Conservation (phyloP, 2,329 filamentous ascomycete genomes). For the Metarhizium humberi region DNA sequence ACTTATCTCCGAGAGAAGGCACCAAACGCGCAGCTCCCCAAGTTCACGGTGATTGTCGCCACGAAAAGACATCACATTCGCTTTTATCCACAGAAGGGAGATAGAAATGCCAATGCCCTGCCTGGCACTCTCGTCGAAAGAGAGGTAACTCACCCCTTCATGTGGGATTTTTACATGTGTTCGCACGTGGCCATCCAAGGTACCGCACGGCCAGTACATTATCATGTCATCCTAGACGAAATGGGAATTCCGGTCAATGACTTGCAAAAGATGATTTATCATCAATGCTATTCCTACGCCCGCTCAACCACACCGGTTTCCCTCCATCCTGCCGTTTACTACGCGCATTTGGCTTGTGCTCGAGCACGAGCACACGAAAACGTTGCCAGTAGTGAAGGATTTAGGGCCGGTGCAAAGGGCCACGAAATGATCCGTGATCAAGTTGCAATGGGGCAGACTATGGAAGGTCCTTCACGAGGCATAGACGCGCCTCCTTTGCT, state of each 20-base stretch:
- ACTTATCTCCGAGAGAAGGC: conserved; percentile 36
- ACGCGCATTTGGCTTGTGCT: conserved; percentile 80
- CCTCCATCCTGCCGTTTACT: conserved; percentile 83
- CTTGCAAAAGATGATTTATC: conserved; percentile 83
- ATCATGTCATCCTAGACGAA: conserved; percentile 83
- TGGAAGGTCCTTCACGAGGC: conserved; percentile 12
- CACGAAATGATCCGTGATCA: conserved; percentile 29
- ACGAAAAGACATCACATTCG: conserved; percentile 93
- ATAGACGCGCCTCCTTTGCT: conserved; percentile 21
- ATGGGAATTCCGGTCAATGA: conserved; percentile 55
- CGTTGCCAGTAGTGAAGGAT: conserved; percentile 33
- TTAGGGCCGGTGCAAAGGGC: conserved; percentile 33
- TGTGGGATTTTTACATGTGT: conserved; percentile 73
- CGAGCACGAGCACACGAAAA: conserved; percentile 70
- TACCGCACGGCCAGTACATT: conserved; percentile 85
- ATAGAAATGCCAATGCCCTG: conserved; percentile 71
- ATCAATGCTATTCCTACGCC: conserved; percentile 89
- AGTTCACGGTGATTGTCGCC: conserved; percentile 78
- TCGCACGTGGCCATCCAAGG: conserved; percentile 75
- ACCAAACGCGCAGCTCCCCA: conserved; percentile 33
- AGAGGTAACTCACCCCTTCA: conserved; percentile 83
- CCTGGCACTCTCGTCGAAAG: conserved; percentile 82
- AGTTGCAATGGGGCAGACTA: conserved; percentile 27
- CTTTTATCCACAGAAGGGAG: conserved; percentile 68
- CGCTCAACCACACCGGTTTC: conserved; percentile 90